Conservation (phyloP, 306 rosid species). For the Cicer bijugum region DNA sequence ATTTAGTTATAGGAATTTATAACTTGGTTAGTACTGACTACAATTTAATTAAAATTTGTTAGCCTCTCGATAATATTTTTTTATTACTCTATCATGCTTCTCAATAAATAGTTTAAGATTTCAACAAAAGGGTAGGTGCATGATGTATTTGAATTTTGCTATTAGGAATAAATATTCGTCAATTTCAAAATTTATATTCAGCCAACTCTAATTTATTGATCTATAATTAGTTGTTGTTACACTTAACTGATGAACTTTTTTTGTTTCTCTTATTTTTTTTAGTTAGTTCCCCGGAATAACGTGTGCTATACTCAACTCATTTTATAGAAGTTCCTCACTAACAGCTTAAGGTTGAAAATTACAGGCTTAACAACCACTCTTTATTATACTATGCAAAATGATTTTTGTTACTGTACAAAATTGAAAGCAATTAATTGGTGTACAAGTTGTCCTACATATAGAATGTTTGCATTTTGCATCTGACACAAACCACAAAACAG, state of each 20-base stretch:
- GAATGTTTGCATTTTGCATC: slow-evolving; percentile 20
- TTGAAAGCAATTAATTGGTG: slow-evolving; percentile 1
- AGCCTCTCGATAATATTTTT: no score
- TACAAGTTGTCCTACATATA: not conserved
- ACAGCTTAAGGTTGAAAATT: not conserved
- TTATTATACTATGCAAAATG: not conserved
- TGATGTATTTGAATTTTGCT: no score
- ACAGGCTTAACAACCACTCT: slow-evolving; percentile 4
- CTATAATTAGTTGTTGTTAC: no score
- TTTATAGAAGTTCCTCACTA: slow-evolving; percentile 29
- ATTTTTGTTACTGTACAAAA: not conserved
- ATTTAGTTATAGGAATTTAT: no score
- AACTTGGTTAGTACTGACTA: no score
- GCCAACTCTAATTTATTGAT: no score
- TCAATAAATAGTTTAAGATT: no score
- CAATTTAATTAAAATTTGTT: no score
- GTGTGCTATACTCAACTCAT: slow-evolving; percentile 32
- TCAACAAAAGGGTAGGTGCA: no score
- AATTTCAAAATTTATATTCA: no score
- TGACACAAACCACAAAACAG: not conserved
- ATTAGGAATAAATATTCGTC: no score
- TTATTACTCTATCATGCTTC: no score
- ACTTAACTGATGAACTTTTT: not conserved
- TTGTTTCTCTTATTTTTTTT: not conserved
- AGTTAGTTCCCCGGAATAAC: not conserved